Evolutionary conservation across 768 basidiomycete genomes (phyloP), one percentile per base, ranked within the genome.

Genomic region (Rubroboletus satanas): DNA sequence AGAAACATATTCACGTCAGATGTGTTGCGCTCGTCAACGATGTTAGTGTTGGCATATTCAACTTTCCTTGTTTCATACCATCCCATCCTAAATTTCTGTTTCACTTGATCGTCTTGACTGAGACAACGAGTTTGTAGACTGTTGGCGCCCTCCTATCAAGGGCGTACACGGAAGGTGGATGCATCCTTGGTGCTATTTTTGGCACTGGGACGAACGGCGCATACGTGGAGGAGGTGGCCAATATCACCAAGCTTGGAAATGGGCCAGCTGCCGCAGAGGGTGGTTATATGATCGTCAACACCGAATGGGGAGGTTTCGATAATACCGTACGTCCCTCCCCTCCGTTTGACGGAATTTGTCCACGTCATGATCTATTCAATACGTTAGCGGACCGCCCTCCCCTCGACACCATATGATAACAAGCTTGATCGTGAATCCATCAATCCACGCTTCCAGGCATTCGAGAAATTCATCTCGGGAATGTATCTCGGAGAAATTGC

Each of bases 181-280:
- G 92, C 64, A 76, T 93, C 15, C 81, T 95, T 33, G 90, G 88
- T 45, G 88, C 88, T 51, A 98, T 98, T 64, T 98, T 98, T 68
- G 97, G 97, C 26, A 99, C 97, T 0, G 97, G 97, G 17, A 98
- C 97, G 6, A 99, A 99, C 66, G 97, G 97, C 31, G 97, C 97
- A 11, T 99, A 97, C 72, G 83, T 99, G 46, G 96, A 98, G 70
- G 80, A 89, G 61, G 75, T 94, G 31, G 78, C 82, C 48, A 93
- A 92, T 48, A 85, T 98, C 66, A 84, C 78, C 38, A 98, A 98
- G 71, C 78, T 97, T 8, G 82, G 81, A 17, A 84, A 89, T 52
- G 78, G 73, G 41, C 75, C 82, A 26, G 82, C 79, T 7, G 81
- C 77, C 10, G 74, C 77, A 9, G 76, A 81, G 32, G 87, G 84